A percentile compares a stretch with the other conserved stretches of the same genome.
These are phyloP conservation scores for Malassezia cuniculi DNA, from an alignment of 1,284 basidiomycete species.

Conservation along the genomic window DNA sequence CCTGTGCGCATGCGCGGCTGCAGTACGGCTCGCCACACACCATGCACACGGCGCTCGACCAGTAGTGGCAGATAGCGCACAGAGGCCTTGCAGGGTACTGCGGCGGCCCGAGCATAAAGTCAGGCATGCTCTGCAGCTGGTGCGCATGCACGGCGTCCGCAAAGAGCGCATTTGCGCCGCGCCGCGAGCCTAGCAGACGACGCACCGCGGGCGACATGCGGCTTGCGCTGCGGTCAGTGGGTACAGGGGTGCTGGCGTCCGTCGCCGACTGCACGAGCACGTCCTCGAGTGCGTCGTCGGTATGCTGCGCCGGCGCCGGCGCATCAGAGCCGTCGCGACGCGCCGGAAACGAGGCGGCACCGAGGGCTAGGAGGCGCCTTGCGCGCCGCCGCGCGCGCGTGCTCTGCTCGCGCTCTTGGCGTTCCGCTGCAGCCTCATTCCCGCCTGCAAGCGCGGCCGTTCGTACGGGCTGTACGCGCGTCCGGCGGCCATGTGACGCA, in stretches of 20 bases:
- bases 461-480: conserved; percentile 10
- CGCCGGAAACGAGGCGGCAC: conserved; percentile 10
- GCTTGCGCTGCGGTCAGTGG: conserved; percentile 1
- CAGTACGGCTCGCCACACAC: conserved; percentile 11
- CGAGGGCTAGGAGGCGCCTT: conserved; percentile 10
- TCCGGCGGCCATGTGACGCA: too few relatives aligned
- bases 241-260: conserved; percentile 10
- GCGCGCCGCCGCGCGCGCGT: conserved; percentile 5
- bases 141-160: conserved; percentile 5
- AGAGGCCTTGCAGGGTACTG: conserved; percentile 7
- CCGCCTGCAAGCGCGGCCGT: background rate
- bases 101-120: conserved; percentile 1
- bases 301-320: background rate
- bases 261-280: conserved; percentile 11
- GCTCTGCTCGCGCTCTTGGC: conserved; percentile 1
- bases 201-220: conserved; percentile 8
- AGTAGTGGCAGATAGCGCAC: conserved; percentile 13
- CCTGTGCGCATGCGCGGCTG: conserved; percentile 1
- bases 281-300: conserved; percentile 5
- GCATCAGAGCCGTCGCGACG: background rate
- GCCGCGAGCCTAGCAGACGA: conserved; percentile 9
- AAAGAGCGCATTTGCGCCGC: conserved; percentile 13
- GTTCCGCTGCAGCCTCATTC: too few relatives aligned
- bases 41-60: conserved; percentile 10
- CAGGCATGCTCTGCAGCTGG: conserved; percentile 8